Conservation (phyloP, 73 alveolate species). For the Blepharisma japonicum region DNA sequence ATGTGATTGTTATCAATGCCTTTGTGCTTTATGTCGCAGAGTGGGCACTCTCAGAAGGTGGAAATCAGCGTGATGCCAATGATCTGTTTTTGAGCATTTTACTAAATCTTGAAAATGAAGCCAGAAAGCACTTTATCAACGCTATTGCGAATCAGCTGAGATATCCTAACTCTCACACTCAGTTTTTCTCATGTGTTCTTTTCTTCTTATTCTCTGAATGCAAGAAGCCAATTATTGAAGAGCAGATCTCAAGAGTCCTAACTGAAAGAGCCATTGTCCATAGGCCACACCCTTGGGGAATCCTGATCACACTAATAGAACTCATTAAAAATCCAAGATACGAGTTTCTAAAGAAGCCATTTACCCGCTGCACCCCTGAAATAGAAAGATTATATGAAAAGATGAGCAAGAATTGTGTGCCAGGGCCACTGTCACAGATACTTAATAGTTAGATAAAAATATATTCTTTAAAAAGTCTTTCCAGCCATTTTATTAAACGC, state of each 20-base stretch:
- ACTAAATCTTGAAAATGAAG: slow-evolving; percentile 53
- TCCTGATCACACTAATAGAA: slow-evolving; percentile 80
- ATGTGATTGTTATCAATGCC: slow-evolving; percentile 66
- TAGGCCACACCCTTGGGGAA: slow-evolving; percentile 97
- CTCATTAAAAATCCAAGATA: slow-evolving; percentile 71
- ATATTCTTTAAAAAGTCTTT: too few relatives aligned
- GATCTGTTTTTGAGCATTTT: slow-evolving; percentile 63
- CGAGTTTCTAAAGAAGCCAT: slow-evolving; percentile 56
- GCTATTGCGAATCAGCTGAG: slow-evolving; percentile 87
- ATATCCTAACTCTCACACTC: slow-evolving; percentile 87
- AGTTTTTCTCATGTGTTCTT: slow-evolving; percentile 73
- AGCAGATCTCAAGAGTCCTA: slow-evolving; percentile 66
- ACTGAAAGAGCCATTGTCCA: slow-evolving; percentile 82
- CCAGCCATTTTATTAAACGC: too few relatives aligned
- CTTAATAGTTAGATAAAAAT: too few relatives aligned
- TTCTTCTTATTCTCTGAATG: slow-evolving; percentile 60
- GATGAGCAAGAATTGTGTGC: slow-evolving; percentile 20
- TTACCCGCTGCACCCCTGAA: slow-evolving; percentile 36
- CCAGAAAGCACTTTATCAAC: slow-evolving; percentile 70
- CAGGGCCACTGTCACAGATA: background rate
- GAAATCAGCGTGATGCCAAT: slow-evolving; percentile 34
- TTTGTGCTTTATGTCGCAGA: slow-evolving; percentile 74
- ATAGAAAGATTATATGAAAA: slow-evolving; percentile 16
- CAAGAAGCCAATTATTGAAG: slow-evolving; percentile 58
- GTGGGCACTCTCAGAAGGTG: slow-evolving; percentile 38